Evolutionary conservation across 148 eudicot genomes (phyloP).

Genomic region (Amaranthus palmeri): DNA sequence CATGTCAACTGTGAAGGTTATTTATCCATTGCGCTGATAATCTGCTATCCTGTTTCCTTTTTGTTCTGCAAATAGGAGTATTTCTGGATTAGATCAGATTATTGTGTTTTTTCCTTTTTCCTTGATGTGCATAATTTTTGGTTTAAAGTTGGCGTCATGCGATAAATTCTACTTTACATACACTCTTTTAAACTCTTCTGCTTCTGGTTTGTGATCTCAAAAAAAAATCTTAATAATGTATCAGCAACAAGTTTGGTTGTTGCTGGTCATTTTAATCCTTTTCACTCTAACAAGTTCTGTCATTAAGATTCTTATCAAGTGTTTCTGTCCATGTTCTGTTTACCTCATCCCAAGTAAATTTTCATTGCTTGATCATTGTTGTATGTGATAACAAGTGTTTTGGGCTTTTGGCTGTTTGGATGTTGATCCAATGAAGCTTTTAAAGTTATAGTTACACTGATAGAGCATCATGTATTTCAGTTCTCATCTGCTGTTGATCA

Average conservation of each 20-base stretch:
- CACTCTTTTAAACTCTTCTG: too few species aligned
- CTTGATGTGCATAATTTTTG: background rate
- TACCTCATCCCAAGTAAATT: background rate
- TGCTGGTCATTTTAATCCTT: background rate
- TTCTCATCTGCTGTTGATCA: background rate
- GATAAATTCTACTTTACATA: background rate
- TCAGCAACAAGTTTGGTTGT: background rate
- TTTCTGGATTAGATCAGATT: too few species aligned
- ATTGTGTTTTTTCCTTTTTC: background rate
- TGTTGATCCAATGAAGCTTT: slow-evolving; percentile 30
- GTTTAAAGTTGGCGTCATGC: too few species aligned
- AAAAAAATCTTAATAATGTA: too few species aligned
- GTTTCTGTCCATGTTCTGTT: background rate
- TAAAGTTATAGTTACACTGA: slow-evolving; percentile 46
- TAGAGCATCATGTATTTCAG: slow-evolving; percentile 16
- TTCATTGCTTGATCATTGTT: slow-evolving; percentile 4
- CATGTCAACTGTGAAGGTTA: too few species aligned
- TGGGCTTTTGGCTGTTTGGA: slow-evolving; percentile 28
- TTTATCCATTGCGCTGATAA: too few species aligned
- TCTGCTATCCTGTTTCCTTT: too few species aligned
- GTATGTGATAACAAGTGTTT: slow-evolving; percentile 26
- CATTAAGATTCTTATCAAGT: background rate
- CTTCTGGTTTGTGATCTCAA: background rate
- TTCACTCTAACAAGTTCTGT: background rate
- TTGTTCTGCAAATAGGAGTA: too few species aligned